phyloP scores from a whole-genome alignment of 345 rosid genomes.

The Nephelium lappaceum region DNA sequence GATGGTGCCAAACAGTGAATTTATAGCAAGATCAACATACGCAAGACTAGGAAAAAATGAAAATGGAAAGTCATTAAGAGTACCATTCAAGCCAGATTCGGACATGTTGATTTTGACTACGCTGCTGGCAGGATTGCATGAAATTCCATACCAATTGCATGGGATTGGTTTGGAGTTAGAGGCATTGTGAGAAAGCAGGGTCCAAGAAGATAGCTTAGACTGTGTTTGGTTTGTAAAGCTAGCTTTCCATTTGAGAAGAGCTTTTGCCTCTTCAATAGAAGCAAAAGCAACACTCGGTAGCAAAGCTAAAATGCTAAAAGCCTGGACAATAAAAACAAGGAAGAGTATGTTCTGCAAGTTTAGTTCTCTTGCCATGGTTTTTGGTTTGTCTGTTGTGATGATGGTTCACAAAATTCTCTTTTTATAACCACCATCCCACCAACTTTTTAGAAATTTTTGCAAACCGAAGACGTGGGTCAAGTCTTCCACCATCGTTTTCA shows the following conservation, averaged over 20 bases:
- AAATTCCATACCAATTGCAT: constrained; percentile 31
- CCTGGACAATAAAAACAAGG: background rate
- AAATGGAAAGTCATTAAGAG: constrained; percentile 29
- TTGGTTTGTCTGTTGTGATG: background rate
- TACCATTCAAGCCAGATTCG: constrained; percentile 21
- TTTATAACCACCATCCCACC: background rate
- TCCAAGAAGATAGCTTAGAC: constrained; percentile 24
- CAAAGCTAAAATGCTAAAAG: background rate
- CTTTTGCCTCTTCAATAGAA: constrained; percentile 11
- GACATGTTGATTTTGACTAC: constrained; percentile 31
- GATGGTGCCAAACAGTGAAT: constrained; percentile 28
- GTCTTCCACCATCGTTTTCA: background rate
- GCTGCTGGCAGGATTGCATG: constrained; percentile 17
- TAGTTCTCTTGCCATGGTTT: background rate
- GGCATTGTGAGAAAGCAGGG: background rate
- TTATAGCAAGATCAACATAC: constrained; percentile 27
- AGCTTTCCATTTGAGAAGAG: constrained; percentile 38
- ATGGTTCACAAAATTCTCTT: background rate
- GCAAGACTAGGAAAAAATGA: constrained; percentile 27
- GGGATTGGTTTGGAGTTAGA: background rate
- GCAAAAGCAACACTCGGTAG: background rate
- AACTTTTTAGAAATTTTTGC: background rate
- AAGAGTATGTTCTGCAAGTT: background rate
- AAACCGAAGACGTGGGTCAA: background rate
- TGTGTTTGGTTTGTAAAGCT: constrained; percentile 21